Evolutionary conservation across 2,329 filamentous ascomycete species (phyloP).

Genomic region (Colletotrichum incanum): DNA sequence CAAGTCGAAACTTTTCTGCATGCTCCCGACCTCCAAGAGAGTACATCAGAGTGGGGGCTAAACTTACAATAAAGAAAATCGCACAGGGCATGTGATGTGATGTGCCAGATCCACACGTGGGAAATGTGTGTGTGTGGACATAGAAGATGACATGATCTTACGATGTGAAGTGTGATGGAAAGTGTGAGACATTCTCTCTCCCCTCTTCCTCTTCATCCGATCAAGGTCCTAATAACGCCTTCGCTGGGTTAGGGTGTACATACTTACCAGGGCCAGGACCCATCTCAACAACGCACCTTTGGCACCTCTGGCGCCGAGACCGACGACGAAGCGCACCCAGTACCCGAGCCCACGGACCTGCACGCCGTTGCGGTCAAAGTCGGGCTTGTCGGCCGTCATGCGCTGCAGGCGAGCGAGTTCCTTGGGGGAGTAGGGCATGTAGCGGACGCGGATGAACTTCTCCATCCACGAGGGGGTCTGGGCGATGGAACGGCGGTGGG

Average conservation of each 20-base stretch:
- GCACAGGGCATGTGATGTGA: slow-evolving; percentile 6
- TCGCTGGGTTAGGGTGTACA: slow-evolving; percentile 51
- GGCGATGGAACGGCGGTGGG: slow-evolving; percentile 71
- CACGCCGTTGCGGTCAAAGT: slow-evolving; percentile 75
- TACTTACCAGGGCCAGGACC: slow-evolving; percentile 60
- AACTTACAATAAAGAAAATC: slow-evolving; percentile 21
- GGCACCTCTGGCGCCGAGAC: slow-evolving; percentile 65
- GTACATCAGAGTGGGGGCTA: slow-evolving; percentile 14
- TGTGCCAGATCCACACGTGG: not conserved
- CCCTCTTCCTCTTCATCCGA: slow-evolving; percentile 24
- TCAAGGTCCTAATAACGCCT: slow-evolving; percentile 53
- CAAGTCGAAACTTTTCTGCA: slow-evolving; percentile 17
- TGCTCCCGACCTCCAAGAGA: not conserved
- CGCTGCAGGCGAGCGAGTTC: slow-evolving; percentile 62
- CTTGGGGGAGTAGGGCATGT: slow-evolving; percentile 72
- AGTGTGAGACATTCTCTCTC: slow-evolving; percentile 15
- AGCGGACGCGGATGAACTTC: slow-evolving; percentile 76
- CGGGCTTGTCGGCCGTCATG: slow-evolving; percentile 63
- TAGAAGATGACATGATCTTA: not conserved
- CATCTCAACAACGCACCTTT: slow-evolving; percentile 69
- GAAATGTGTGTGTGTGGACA: not conserved
- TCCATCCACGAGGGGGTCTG: slow-evolving; percentile 79
- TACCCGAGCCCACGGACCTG: slow-evolving; percentile 67
- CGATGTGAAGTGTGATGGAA: slow-evolving; percentile 11
- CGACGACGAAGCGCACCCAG: slow-evolving; percentile 67